These are phyloP conservation scores for grape (Vitis vinifera) DNA, from an alignment of 164 flowering plant genomes.

Conservation along the genomic window ASM3070453v1 NC_081818.1:3215001-3215500, in stretches of 20 bases:
- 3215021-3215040: no score
- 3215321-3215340: conserved; percentile 67
- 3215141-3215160: no score
- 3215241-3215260: conserved; percentile 30
- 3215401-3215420: background rate
- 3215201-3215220: background rate
- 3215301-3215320: conserved; percentile 79
- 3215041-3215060: no score
- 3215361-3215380: conserved; percentile 53
- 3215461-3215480: no score
- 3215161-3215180: no score
- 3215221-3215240: background rate
- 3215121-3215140: no score
- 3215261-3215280: conserved; percentile 51
- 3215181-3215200: no score
- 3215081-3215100: no score
- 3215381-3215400: conserved; percentile 43
- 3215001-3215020: no score
- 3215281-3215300: conserved; percentile 85
- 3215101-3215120: no score
- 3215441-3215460: background rate
- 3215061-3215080: no score
- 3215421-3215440: background rate
- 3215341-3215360: conserved; percentile 65
- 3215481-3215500: no score